Evolutionary conservation across 768 basidiomycete genomes (phyloP).

Genomic region (Boletus huronensis): DNA sequence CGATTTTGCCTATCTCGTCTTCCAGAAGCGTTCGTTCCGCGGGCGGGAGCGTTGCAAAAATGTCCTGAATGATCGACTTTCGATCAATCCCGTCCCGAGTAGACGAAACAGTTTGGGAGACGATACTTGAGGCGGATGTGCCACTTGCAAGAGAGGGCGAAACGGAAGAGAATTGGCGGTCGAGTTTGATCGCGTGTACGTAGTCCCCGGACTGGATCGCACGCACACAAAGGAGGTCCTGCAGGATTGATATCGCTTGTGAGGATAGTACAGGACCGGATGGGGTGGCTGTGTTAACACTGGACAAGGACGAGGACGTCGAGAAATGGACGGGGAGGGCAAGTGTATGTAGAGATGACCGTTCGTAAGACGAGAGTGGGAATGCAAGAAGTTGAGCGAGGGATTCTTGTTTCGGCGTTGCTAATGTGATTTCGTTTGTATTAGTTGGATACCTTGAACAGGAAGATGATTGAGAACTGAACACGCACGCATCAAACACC

Average conservation of each 20-base stretch:
- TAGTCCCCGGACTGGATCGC: conserved; percentile 71
- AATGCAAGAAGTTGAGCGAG: conserved; percentile 62
- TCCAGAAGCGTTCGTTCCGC: conserved; percentile 65
- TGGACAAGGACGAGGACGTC: conserved; percentile 31
- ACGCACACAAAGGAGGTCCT: conserved; percentile 77
- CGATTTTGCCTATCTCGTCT: conserved; percentile 46
- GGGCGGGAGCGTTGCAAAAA: conserved; percentile 59
- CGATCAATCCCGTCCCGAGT: conserved; percentile 41
- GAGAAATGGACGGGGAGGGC: conserved; percentile 47
- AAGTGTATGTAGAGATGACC: conserved; percentile 51
- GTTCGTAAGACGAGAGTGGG: conserved; percentile 65
- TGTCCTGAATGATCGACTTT: conserved; percentile 65
- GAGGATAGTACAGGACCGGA: conserved; percentile 34
- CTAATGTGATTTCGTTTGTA: conserved; percentile 31
- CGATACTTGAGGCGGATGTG: conserved; percentile 10
- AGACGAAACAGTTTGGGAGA: conserved; percentile 23
- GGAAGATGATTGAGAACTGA: not conserved
- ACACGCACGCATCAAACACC: conserved; percentile 66
- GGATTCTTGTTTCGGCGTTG: conserved; percentile 53
- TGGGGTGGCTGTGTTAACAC: not conserved
- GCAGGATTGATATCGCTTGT: conserved; percentile 53
- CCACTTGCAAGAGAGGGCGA: conserved; percentile 29
- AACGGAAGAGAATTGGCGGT: conserved; percentile 55
- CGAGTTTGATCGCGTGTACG: conserved; percentile 70
- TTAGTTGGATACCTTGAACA: not conserved